Percentiles rank a stretch among this genome's conserved stretches.
Conservation (phyloP, 306 rosid species). For the cucumber (Cucumis sativus) region Cucumber_9930_V3 NC_026657.2:36729501-36730000, state of each 20-base stretch:
- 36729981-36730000: conserved; percentile 14
- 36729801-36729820: conserved; percentile 25
- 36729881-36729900: not conserved
- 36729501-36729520: conserved; percentile 16
- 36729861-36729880: not conserved
- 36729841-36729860: not conserved
- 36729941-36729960: conserved; percentile 34
- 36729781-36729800: conserved; percentile 24
- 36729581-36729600: not conserved
- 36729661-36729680: not conserved
- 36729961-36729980: conserved; percentile 16
- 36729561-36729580: conserved; percentile 12
- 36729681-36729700: not conserved
- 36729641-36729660: not conserved
- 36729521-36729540: conserved; percentile 33
- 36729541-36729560: conserved; percentile 52
- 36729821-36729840: conserved; percentile 19
- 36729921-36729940: conserved; percentile 16
- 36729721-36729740: not conserved
- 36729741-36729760: conserved; percentile 41
- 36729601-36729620: not conserved
- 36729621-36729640: not conserved
- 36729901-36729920: not conserved
- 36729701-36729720: not conserved
- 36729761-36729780: conserved; percentile 39